Evolutionary conservation across 768 basidiomycete species (phyloP), one percentile per base, ranked within the genome.

Genomic region (Dioszegia hungarica): DNA sequence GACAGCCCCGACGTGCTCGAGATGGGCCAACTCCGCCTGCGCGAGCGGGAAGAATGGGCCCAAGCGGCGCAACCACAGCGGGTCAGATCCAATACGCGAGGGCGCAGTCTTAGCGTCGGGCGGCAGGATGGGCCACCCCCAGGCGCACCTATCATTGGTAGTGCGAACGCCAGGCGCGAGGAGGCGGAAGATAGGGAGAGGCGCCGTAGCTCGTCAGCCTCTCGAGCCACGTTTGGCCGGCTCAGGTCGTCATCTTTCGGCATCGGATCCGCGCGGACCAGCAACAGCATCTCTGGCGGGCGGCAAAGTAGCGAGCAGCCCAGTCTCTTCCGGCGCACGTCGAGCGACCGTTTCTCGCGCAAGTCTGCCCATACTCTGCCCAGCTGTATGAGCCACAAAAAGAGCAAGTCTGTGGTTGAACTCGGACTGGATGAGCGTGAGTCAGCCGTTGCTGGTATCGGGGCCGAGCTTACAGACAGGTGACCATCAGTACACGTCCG

Each of bases 31-130:
- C 24, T 38, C 24, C 58, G 70, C 22, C 31, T 53, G 12, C 31
- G 54, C 37, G 70, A 72, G 39, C 41, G 68, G 20, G 65, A 72
- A 43, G 61, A 67, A 46, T 72, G 70, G 70, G 63, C 64, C 8
- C 36, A 51, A 10, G 53, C 59, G 17, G 51, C 63, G 1, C 34
- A 51, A n/a, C 10, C 22, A 4, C 36, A 15, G 27, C 45, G 28
- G 22, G 15, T 9, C 10, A 11, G 24, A 19, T 51, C 49, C 2
- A 54, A 48, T 27, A 46, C 58, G 17, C 48, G 70, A 44, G 67
- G 67, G 1, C 49, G 70, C 10, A 65, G 63, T 49, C 24, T 63
- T 28, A 67, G 64, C 48, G 46, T 72, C 9, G 64, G 69, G 3
- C 48, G 48, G 10, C 29, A 20, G 14, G 20, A 40, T n/a, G 31